Percentiles rank a stretch among this genome's conserved stretches.
Conservation (phyloP, 2,329 filamentous ascomycete species). For the Fusarium pseudonygamai region DNA sequence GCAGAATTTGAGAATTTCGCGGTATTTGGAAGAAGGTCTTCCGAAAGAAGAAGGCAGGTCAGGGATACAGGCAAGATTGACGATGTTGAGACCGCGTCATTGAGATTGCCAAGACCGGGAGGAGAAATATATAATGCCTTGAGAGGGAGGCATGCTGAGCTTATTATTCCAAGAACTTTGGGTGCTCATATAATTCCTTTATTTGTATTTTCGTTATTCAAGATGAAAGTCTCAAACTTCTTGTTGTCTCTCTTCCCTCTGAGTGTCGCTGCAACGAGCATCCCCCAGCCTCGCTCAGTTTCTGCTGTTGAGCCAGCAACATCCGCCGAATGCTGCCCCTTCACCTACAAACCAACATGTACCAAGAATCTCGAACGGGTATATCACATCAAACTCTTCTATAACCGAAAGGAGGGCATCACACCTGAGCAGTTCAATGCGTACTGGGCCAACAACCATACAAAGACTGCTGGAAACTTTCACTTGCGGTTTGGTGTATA, state of each 20-base stretch:
- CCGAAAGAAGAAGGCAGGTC: background rate
- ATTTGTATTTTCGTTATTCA: fast-evolving
- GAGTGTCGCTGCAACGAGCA: background rate
- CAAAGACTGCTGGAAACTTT: slow-evolving; percentile 6
- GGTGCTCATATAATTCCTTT: background rate
- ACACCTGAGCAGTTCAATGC: background rate
- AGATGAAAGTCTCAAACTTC: background rate
- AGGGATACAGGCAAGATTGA: background rate
- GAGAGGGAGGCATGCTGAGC: fast-evolving
- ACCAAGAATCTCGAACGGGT: slow-evolving; percentile 6
- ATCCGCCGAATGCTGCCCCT: background rate
- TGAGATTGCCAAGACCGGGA: background rate
- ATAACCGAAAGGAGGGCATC: background rate
- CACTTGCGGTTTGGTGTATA: background rate
- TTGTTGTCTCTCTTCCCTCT: background rate
- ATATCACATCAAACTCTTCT: slow-evolving; percentile 9
- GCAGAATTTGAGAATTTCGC: fast-evolving
- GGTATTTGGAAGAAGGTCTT: background rate
- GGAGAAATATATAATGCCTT: background rate
- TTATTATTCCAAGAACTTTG: fast-evolving
- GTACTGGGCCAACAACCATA: slow-evolving; percentile 17
- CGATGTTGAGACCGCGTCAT: background rate
- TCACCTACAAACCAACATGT: slow-evolving; percentile 5
- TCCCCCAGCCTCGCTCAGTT: background rate
- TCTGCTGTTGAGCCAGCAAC: background rate